Conservation (phyloP, 2,329 filamentous ascomycete species). For the Rosellinia necatrix region DNA sequence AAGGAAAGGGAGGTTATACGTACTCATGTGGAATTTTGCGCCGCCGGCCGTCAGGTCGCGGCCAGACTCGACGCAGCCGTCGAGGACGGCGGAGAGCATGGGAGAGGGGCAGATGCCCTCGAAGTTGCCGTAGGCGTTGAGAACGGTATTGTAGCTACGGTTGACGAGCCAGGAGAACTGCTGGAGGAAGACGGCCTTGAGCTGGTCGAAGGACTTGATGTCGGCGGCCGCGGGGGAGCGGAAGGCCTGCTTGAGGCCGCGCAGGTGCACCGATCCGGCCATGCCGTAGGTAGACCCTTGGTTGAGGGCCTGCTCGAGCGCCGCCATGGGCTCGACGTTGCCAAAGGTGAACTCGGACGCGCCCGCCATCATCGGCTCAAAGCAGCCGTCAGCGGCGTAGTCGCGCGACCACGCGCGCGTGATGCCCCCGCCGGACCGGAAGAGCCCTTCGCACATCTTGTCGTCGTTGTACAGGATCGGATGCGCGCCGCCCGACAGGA, state of each 20-base stretch:
- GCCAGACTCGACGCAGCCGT: slow-evolving; percentile 22
- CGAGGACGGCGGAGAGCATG: slow-evolving; percentile 19
- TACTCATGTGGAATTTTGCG: slow-evolving; percentile 26
- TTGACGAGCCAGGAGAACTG: slow-evolving; percentile 18
- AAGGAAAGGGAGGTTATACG: not conserved
- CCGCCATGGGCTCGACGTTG: slow-evolving; percentile 21
- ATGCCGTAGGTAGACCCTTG: slow-evolving; percentile 22
- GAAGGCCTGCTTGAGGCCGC: slow-evolving; percentile 25
- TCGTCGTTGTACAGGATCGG: slow-evolving; percentile 23
- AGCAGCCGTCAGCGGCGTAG: slow-evolving; percentile 24
- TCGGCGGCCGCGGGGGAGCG: slow-evolving; percentile 9
- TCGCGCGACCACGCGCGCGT: slow-evolving; percentile 21
- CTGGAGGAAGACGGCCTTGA: slow-evolving; percentile 19
- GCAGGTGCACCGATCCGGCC: slow-evolving; percentile 22
- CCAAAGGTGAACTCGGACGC: slow-evolving; percentile 21
- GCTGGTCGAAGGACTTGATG: slow-evolving; percentile 12
- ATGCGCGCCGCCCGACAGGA: slow-evolving; percentile 22
- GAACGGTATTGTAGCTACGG: slow-evolving; percentile 1
- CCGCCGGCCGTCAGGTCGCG: slow-evolving; percentile 22
- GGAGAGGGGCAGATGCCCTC: slow-evolving; percentile 24
- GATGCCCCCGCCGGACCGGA: slow-evolving; percentile 6
- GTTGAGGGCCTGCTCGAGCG: slow-evolving; percentile 22
- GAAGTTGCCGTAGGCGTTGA: slow-evolving; percentile 17
- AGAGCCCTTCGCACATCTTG: slow-evolving; percentile 23
- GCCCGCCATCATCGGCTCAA: slow-evolving; percentile 23